Percentiles rank a stretch among this genome's conserved stretches.
Conservation (phyloP, 768 basidiomycete species). For the Cyathus striatus region DNA sequence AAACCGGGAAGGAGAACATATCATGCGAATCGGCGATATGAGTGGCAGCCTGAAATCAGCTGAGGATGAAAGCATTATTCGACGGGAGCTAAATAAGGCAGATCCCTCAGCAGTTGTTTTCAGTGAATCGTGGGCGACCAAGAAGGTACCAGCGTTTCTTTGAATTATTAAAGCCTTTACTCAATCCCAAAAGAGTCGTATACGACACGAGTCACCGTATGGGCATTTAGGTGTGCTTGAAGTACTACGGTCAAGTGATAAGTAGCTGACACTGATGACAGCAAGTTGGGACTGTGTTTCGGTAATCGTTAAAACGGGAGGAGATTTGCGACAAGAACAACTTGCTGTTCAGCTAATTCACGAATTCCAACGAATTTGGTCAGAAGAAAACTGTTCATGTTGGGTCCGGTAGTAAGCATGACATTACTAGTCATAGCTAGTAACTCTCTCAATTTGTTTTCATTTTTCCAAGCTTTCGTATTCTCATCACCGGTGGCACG, state of each 20-base stretch:
- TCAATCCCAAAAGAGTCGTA: constrained; percentile 57
- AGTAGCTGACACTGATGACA: constrained; percentile 17
- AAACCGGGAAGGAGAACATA: constrained; percentile 57
- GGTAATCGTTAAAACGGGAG: constrained; percentile 98
- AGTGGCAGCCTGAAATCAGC: constrained; percentile 56
- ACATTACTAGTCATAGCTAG: background rate
- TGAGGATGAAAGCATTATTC: constrained; percentile 92
- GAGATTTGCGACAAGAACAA: constrained; percentile 95
- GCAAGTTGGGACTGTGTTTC: constrained; percentile 88
- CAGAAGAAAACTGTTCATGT: constrained; percentile 86
- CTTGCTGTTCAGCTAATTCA: constrained; percentile 92
- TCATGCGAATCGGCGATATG: constrained; percentile 50
- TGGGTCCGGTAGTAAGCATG: constrained; percentile 85
- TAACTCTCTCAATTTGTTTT: background rate
- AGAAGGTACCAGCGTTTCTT: constrained; percentile 57
- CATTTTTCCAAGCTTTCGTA: constrained; percentile 69
- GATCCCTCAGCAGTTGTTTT: constrained; percentile 97
- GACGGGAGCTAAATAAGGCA: constrained; percentile 87
- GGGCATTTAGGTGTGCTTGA: constrained; percentile 75
- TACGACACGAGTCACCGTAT: constrained; percentile 91
- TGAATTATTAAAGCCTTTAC: background rate
- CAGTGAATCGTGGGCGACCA: constrained; percentile 90
- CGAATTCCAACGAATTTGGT: constrained; percentile 92
- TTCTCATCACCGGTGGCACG: constrained; percentile 87
- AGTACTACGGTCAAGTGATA: constrained; percentile 3